phyloP scores from a whole-genome alignment of 139 green algal species.

The Coccomyxa sp. region DNA sequence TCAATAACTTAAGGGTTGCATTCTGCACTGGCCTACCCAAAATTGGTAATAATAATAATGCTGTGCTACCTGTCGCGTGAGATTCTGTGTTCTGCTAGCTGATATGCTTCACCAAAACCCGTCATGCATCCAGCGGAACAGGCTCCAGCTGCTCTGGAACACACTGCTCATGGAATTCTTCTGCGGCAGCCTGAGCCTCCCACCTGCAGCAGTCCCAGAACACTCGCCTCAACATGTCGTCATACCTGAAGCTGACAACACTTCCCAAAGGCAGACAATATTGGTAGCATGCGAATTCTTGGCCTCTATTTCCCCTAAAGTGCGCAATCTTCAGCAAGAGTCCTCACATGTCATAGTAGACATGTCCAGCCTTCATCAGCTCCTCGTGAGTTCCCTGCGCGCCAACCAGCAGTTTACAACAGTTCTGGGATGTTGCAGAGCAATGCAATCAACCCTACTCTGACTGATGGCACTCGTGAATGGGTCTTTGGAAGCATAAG shows the following conservation, averaged over 20 bases:
- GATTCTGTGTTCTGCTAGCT: too few relatives aligned
- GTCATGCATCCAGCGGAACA: background rate
- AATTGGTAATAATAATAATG: too few relatives aligned
- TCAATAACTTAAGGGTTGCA: too few relatives aligned
- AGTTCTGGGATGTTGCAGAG: too few relatives aligned
- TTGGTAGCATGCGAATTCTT: background rate
- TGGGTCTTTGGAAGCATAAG: background rate
- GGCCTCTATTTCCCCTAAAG: background rate
- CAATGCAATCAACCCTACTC: too few relatives aligned
- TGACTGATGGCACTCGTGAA: too few relatives aligned
- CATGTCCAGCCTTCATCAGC: constrained; percentile 44
- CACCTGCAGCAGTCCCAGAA: background rate
- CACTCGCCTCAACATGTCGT: too few relatives aligned
- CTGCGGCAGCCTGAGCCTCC: constrained; percentile 10
- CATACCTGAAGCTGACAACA: too few relatives aligned
- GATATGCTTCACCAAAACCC: background rate
- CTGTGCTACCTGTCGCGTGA: too few relatives aligned
- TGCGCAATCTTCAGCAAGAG: background rate
- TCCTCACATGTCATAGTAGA: constrained; percentile 32
- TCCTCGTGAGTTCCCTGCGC: constrained; percentile 49
- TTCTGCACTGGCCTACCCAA: too few relatives aligned
- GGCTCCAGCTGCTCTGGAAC: background rate
- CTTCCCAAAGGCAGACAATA: too few relatives aligned
- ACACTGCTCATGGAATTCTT: constrained; percentile 4
- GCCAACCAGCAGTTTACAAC: background rate